Evolutionary conservation across 2,329 filamentous ascomycete genomes (phyloP).

Genomic region (Botryotinia convoluta): DNA sequence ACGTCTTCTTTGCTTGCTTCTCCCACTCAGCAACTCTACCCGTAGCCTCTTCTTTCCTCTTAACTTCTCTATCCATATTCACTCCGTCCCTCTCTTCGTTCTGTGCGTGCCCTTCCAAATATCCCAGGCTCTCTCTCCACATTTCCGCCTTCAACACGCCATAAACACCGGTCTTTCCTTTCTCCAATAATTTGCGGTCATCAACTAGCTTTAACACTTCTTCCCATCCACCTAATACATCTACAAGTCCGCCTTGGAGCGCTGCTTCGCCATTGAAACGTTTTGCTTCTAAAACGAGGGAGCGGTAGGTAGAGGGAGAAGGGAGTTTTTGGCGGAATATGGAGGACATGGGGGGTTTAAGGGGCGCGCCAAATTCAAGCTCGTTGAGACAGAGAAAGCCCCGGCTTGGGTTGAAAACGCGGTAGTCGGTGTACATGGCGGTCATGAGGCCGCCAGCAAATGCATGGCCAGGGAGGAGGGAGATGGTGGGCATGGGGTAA

Average conservation of each 20-base stretch:
- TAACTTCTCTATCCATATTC: constrained; percentile 40
- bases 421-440: constrained; percentile 80
- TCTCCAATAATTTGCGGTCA: constrained; percentile 57
- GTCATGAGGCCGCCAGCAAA: constrained; percentile 83
- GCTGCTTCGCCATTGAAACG: constrained; percentile 64
- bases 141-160: constrained; percentile 72
- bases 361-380: constrained; percentile 73
- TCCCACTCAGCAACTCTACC: constrained; percentile 33
- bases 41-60: constrained; percentile 28
- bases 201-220: constrained; percentile 60
- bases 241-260: constrained; percentile 64
- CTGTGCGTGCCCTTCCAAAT: constrained; percentile 53
- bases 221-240: constrained; percentile 62
- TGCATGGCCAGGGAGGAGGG: constrained; percentile 75
- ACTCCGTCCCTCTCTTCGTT: constrained; percentile 50
- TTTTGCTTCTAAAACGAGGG: constrained; percentile 69
- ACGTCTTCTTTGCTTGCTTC: constrained; percentile 28
- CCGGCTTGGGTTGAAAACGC: constrained; percentile 66
- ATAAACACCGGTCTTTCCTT: constrained; percentile 65
- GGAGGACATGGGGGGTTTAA: constrained; percentile 69
- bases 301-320: constrained; percentile 52
- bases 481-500: constrained; percentile 79
- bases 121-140: constrained; percentile 62
- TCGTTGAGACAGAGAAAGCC: constrained; percentile 83
- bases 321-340: constrained; percentile 71